Evolutionary conservation across 2,329 filamentous ascomycete species (phyloP), one percentile per base, ranked within the genome.

Genomic region (Chaetomium sp.): DNA sequence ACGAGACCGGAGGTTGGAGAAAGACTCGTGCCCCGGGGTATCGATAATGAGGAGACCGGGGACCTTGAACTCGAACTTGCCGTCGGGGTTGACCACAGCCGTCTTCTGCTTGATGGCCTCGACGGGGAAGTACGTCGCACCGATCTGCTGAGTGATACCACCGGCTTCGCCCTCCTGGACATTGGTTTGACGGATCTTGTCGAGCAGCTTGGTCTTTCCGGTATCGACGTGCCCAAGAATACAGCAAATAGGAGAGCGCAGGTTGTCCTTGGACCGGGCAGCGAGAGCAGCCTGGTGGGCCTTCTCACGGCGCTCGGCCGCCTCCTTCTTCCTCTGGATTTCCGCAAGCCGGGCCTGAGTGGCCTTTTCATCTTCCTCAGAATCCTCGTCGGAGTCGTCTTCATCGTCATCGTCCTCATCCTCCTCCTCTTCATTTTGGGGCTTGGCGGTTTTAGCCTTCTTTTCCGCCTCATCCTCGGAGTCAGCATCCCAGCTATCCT

Each of bases 161-260:
- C 94, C 95, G 42, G 94, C 95, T 82, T 99, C 94, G 67, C 94
- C 94, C 75, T 97, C 94, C 70, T 99, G 95, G 38, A 99, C 94
- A 69, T 99, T 97, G 56, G 94, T 97, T 73, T 96, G 91, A 68
- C 94, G 88, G 68, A 99, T 89, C 78, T 99, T 99, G 79, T 99
- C 94, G 56, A 99, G 81, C 61, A 99, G 79, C 77, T 97, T 99
- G n/a, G 94, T 99, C 79, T 99, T 99, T 72, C 94, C 94, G 46
- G 95, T 99, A 85, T 99, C 94, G 82, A 99, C 94, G 83, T 99
- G 94, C 67, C 94, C 94, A 62, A 99, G 84, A 81, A 99, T 99
- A 87, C 92, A 97, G 80, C 94, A 97, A 74, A 99, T 99, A 52
- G 94, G 94, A 42, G 94, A 97, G 56, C 94, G 90, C 55, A 99